Base-by-base conservation (phyloP, 768 basidiomycete genomes). In the Chalciporus pseudorubinellus region DNA sequence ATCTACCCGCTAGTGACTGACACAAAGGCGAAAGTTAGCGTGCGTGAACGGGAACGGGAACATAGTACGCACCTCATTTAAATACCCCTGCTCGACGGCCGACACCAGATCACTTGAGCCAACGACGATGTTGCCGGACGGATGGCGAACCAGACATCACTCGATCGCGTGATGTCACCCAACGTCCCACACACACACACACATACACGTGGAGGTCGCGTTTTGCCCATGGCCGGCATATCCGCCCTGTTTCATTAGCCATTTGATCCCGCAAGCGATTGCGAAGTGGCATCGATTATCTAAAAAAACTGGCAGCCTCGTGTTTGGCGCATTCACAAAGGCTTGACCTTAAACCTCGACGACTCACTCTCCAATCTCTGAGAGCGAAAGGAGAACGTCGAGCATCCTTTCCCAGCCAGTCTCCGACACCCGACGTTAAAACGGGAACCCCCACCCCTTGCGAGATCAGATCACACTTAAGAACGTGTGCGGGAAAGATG, bases 281-380 rank as follows among this genome's bases (percentile, higher is more conserved):
- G 48, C 31, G 39, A 51, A 33, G 51, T 41, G 56, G 39, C 54
- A 53, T 44, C 39, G 52, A 55, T 68, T 62, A 68, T 65, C 64
- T 58, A 67, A 67, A 62, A 50, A 0, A 39, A 45, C 44, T 59
- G 4, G 53, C 50, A 48, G 54, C 66, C 66, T 68, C 66, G 53
- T 66, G 66, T 56, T 53, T 12, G 39, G 41, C 36, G 61, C 58
- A 39, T 68, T 67, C 48, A 56, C 49, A 50, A 55, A 48, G 59
- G 51, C 53, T 33, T 38, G 48, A 43, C 51, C 50, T 47, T 44
- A 56, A 31, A 47, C n/a, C 41, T 41, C 40, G 6, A 6, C n/a
- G 16, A 39, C 34, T 52, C 40, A 6, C 28, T 28, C 45, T 44
- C 36, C 48, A 22, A 22, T 8, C 33, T 48, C 28, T 16, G 33